Evolutionary conservation across 805 yeast species (phyloP), one percentile per base, ranked within the genome.

Genomic region (Barnettozyma californica): DNA sequence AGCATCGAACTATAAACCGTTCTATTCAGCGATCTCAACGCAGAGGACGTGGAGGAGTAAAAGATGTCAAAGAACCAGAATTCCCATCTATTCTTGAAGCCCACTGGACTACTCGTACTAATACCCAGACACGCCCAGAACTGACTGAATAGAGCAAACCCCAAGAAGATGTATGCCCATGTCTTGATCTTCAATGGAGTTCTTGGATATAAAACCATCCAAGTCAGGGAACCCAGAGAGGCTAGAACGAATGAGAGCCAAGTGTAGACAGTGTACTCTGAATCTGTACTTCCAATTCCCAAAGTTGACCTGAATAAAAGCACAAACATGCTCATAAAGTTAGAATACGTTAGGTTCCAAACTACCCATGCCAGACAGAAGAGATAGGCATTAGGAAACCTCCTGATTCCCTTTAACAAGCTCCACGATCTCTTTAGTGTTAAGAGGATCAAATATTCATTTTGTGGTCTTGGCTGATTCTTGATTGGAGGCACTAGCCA

Each of bases 31-130:
- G 70, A 62, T 41, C 76, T 56, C 42, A 70, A 52, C 1, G 73
- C 65, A 6, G 70, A 65, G 10, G 71, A 65, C 1, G 68, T 43
- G 3, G 66, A 57, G 9, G 69, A 60, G 46, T 66, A 68, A n/a
- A 70, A 51, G 0, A 69, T 65, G 41, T 69, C 73, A 52, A 69
- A 66, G 0, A 64, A 23, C 75, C 75, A 71, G 46, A 71, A 71
- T 51, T 71, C 75, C 71, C 73, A 68, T 25, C 74, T 46, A 44
- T 66, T 64, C 48, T 70, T 69, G 60, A 69, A 70, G 1, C 75
- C 75, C 37, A 70, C 59, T n/a, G 41, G 50, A 1, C 63, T 51
- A 5, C 48, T 33, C 3, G 41, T 11, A 34, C 60, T 62, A 2
- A 69, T 64, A 1, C 75, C 75, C 8, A 70, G 44, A 44, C 68